Evolutionary conservation across 306 rosid species (phyloP), one percentile per base, ranked within the genome.

Genomic region (Casuarina cunninghamiana): DNA sequence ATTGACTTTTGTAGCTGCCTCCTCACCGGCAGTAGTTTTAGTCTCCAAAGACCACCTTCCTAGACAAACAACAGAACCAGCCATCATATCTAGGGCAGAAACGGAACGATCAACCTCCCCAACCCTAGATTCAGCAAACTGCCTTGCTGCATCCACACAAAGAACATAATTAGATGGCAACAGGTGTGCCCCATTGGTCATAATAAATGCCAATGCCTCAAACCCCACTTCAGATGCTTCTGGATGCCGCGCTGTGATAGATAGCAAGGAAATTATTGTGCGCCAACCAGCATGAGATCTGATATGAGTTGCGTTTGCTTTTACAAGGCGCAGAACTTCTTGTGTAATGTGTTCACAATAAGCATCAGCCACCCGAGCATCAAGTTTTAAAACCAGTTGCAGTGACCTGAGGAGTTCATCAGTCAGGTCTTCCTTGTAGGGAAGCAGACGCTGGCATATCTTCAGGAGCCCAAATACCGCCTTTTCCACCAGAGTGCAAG

Each of bases 311-410:
- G 99, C 96, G 88, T 96, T 96, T 81, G 91, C 90, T 89, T 93
- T 96, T 77, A 96, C 97, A 80, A 96, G 97, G 75, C 96, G 97
- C 74, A 90, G 84, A 76, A 93, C 94, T 91, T 96, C 99, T 82
- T 91, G 99, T 38, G 99, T 91, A 61, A 93, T 96, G 80, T 96
- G 99, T 75, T 96, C 99, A 81, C 98, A 93, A 82, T 93, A 96
- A 65, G 99, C 98, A 80, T 96, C 98, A 5, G 96, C 97, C 67
- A 96, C 98, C 77, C 97, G 96, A 73, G 98, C 97, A 84, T 96
- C 99, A 75, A 95, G 98, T 89, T 95, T 96, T 84, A 91, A 77
- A 78, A 93, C 97, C 82, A 96, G 97, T 83, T 96, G 97, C 79
- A 96, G 80, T 19, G 99, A 96, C 87, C 94, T 90, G 83, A 96